phyloP scores from a whole-genome alignment of 163 green algal genomes.

The Scenedesmus sp. region DNA sequence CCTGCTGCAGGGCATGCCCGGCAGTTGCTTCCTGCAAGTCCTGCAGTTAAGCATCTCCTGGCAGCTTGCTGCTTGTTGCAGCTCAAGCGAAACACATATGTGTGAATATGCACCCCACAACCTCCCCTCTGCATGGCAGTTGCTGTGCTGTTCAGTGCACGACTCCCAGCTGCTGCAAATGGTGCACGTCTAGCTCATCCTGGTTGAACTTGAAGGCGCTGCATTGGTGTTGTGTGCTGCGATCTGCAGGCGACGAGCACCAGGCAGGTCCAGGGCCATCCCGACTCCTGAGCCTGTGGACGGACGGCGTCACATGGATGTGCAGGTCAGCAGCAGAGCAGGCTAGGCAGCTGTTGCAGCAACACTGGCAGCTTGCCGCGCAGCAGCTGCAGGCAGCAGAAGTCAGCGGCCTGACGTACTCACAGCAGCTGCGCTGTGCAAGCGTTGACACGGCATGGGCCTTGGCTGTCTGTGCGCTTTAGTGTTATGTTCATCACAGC shows the following conservation, averaged over 20 bases:
- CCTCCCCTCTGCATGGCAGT: too few species aligned
- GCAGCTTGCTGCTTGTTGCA: not conserved
- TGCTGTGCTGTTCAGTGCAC: too few species aligned
- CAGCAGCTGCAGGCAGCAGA: not conserved
- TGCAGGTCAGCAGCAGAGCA: constrained; percentile 47
- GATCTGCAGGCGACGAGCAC: constrained; percentile 7
- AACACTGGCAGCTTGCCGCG: not conserved
- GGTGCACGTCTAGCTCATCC: not conserved
- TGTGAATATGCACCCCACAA: too few species aligned
- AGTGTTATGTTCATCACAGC: not conserved
- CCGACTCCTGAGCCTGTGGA: constrained; percentile 82
- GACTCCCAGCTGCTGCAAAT: not conserved
- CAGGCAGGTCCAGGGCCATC: constrained; percentile 14
- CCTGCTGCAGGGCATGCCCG: too few species aligned
- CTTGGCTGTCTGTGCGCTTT: too few species aligned
- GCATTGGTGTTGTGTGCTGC: not conserved
- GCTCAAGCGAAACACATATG: too few species aligned
- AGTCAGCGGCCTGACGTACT: not conserved
- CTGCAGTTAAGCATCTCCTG: not conserved
- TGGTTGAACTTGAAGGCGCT: not conserved
- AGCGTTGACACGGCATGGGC: not conserved
- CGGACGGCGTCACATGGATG: constrained; percentile 84
- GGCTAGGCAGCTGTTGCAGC: not conserved
- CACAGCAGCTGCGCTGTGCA: not conserved
- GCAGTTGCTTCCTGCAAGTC: not conserved